Base-by-base conservation (phyloP, 2,329 filamentous ascomycete genomes). In the Alternaria incomplexa region DNA sequence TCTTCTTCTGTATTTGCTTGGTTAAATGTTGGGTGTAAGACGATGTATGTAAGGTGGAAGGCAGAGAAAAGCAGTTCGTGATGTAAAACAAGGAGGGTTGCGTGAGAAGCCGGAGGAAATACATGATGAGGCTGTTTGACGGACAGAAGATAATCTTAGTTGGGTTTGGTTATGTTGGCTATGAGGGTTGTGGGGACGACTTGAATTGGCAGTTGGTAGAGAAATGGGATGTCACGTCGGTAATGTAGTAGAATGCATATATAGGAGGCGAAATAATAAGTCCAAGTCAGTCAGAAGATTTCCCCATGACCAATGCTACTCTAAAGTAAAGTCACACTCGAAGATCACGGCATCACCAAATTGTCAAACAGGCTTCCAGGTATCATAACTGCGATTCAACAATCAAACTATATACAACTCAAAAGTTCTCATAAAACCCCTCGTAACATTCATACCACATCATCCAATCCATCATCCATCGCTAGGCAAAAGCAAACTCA, bases 111-210 rank as follows among this genome's bases (percentile, higher is more conserved):
- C 1, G 15, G 32, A n/a, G 32, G 32, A 5, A 36, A 36, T 36
- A 36, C 4, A n/a, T 36, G 32, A 36, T 36, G 15, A 36, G 32
- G 32, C 32, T 36, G 0, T 36, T 36, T 36, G 4, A 36, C 32
- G 32, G 32, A 36, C 15, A 5, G 8, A 36, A 36, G 15, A 36
- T 9, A 1, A 36, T n/a, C 32, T 36, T 9, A n/a, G 8, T 10
- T n/a, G 0, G 0, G 32, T n/a, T 0, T 36, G 15, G 15, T n/a
- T 5, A 36, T 0, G 32, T n/a, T n/a, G 0, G 32, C 15, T 36
- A 36, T n/a, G n/a, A 0, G 32, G 8, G 32, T 4, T 36, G 32
- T n/a, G 8, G 1, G 32, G 15, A n/a, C 15, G 10, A n/a, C 32
- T 36, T 36, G 32, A n/a, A n/a, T 0, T 36, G 0, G 32, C 2